These are phyloP conservation scores for Penicillium dipodomyicola DNA, from an alignment of 495 filamentous ascomycete species.

Conservation along the genomic window DNA sequence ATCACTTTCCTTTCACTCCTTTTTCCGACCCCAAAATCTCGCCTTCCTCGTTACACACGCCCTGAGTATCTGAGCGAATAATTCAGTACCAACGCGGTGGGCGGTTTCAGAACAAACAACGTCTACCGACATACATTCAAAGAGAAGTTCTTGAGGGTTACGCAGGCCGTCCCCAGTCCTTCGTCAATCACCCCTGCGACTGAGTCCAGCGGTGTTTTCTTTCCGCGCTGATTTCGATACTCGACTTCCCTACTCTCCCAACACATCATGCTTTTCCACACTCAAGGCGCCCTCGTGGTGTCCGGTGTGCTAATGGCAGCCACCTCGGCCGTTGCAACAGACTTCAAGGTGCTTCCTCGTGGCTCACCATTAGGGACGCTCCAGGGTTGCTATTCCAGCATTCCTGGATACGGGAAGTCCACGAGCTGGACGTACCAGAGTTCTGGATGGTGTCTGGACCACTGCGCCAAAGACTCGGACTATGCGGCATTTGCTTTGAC, in stretches of 20 bases:
- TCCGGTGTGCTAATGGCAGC: constrained; percentile 31
- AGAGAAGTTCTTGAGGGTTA: constrained; percentile 37
- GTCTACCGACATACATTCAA: constrained; percentile 7
- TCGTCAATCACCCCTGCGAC: constrained; percentile 24
- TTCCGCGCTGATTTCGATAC: constrained; percentile 8
- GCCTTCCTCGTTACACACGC: background rate
- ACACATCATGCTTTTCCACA: constrained; percentile 36
- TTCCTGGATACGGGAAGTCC: constrained; percentile 25
- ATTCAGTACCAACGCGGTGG: background rate
- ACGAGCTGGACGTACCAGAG: constrained; percentile 45
- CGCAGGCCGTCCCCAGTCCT: constrained; percentile 48
- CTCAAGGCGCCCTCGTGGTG: constrained; percentile 28
- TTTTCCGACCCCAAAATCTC: background rate
- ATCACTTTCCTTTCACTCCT: constrained; percentile 5
- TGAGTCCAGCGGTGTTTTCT: constrained; percentile 27
- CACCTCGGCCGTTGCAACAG: constrained; percentile 22
- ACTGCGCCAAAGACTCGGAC: constrained; percentile 27
- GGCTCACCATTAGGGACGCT: constrained; percentile 9
- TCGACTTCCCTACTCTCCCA: constrained; percentile 6
- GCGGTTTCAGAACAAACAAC: constrained; percentile 9
- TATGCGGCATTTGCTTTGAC: constrained; percentile 45
- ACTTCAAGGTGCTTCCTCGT: constrained; percentile 23
- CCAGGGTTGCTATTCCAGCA: constrained; percentile 39
- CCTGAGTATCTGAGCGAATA: background rate
- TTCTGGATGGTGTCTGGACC: constrained; percentile 46